phyloP scores from a whole-genome alignment of 768 basidiomycete species.

The Phaffia tasmanica region DNA sequence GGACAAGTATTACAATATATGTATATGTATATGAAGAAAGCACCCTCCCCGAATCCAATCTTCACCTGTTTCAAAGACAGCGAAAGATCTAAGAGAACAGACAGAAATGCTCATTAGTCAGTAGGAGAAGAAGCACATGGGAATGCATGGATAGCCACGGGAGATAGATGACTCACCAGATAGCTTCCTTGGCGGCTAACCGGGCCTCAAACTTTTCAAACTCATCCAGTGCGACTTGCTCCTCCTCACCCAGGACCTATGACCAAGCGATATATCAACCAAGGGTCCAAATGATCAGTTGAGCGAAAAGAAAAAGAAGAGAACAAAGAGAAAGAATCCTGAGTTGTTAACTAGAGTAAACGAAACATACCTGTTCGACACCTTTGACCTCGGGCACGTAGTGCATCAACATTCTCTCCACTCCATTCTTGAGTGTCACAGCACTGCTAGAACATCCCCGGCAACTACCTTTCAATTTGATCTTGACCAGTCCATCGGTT shows the following conservation, averaged over 20 bases:
- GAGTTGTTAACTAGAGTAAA: neutral
- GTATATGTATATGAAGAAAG: too few relatives aligned
- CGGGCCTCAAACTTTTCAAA: slow-evolving; percentile 77
- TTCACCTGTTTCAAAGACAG: too few relatives aligned
- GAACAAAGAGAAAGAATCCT: neutral
- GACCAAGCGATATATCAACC: slow-evolving; percentile 13
- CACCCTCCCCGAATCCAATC: too few relatives aligned
- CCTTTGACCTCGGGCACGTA: slow-evolving; percentile 60
- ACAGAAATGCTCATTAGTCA: too few relatives aligned
- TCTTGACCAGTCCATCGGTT: slow-evolving; percentile 48
- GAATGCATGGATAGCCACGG: too few relatives aligned
- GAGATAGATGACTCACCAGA: too few relatives aligned
- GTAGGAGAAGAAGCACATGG: too few relatives aligned
- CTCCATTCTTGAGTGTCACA: slow-evolving; percentile 90
- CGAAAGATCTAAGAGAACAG: too few relatives aligned
- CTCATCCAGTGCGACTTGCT: slow-evolving; percentile 71
- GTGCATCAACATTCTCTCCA: slow-evolving; percentile 98
- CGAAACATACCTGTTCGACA: slow-evolving; percentile 38
- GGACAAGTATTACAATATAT: too few relatives aligned
- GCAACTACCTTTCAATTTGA: slow-evolving; percentile 94
- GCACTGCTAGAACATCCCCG: slow-evolving; percentile 87
- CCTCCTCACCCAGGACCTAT: slow-evolving; percentile 82
- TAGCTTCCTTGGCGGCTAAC: slow-evolving; percentile 41
- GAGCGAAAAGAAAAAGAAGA: neutral
- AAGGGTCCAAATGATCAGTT: neutral